phyloP scores from a whole-genome alignment of 805 yeast species.

The Ogataea ganodermae region DNA sequence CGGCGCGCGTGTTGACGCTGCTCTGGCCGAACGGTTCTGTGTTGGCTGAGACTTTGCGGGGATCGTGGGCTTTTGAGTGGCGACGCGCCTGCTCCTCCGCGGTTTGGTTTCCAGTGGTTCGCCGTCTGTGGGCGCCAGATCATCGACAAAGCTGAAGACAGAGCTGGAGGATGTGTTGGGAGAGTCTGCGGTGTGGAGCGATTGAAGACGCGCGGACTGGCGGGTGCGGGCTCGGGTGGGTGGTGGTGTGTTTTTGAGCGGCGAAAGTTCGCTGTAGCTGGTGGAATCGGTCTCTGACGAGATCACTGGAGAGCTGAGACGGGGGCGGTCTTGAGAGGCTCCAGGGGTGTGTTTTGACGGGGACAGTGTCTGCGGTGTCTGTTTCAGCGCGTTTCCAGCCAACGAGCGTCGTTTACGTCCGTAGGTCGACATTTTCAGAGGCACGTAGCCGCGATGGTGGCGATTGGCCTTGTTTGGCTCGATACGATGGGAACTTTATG shows the following conservation, averaged over 20 bases:
- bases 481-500: too few species aligned
- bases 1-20: constrained; percentile 12
- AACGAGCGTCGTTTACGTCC: constrained; percentile 5
- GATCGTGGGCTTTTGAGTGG: background rate
- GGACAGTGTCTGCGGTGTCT: background rate
- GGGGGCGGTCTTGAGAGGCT: background rate
- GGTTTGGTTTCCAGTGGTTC: background rate
- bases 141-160: constrained; percentile 13
- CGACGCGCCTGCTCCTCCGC: background rate
- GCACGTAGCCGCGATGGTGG: too few species aligned
- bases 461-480: too few species aligned
- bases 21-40: constrained; percentile 1
- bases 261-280: background rate
- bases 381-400: background rate
- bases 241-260: background rate
- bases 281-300: background rate
- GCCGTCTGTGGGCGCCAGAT: background rate
- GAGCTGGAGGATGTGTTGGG: constrained; percentile 1
- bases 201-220: background rate
- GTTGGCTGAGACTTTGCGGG: background rate
- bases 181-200: background rate
- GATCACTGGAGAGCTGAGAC: background rate
- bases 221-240: constrained; percentile 1
- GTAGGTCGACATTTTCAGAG: constrained; percentile 6
- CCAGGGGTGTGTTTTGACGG: background rate